Percentiles rank a stretch among this genome's conserved stretches.
These are phyloP conservation scores for Herpetospermum pedunculosum DNA, from an alignment of 306 rosid genomes.

Conservation along the genomic window DNA sequence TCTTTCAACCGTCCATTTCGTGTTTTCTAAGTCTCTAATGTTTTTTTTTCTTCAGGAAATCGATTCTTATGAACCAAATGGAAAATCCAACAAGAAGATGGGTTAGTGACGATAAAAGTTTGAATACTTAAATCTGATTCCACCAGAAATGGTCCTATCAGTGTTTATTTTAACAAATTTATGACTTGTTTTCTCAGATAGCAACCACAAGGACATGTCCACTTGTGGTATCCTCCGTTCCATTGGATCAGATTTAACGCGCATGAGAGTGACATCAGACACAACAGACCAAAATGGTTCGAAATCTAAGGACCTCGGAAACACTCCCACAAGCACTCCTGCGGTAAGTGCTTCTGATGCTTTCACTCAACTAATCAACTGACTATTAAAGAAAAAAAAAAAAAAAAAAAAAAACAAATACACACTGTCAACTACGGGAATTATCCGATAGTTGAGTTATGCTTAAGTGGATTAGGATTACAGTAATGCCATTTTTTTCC, in stretches of 20 bases:
- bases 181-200: conserved; percentile 27
- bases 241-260: conserved; percentile 87
- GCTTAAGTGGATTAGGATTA: too few species aligned
- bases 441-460: too few species aligned
- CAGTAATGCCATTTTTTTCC: too few species aligned
- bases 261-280: conserved; percentile 64
- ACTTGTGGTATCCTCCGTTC: conserved; percentile 81
- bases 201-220: conserved; percentile 41
- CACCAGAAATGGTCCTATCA: conserved; percentile 4
- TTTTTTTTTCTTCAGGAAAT: conserved; percentile 38
- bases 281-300: conserved; percentile 26
- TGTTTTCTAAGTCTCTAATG: neutral
- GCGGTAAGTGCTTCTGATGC: conserved; percentile 21
- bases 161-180: neutral
- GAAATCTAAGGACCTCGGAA: conserved; percentile 41
- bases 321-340: conserved; percentile 68
- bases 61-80: conserved; percentile 31
- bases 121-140: neutral
- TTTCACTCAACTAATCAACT: neutral
- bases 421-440: neutral
- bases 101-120: conserved; percentile 18
- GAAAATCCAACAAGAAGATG: conserved; percentile 24
- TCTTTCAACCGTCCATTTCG: neutral
- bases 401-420: too few species aligned
- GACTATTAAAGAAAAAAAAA: neutral